Conservation (phyloP, 1,139 yeast genomes). For the Suhomyces bolitotheri region DNA sequence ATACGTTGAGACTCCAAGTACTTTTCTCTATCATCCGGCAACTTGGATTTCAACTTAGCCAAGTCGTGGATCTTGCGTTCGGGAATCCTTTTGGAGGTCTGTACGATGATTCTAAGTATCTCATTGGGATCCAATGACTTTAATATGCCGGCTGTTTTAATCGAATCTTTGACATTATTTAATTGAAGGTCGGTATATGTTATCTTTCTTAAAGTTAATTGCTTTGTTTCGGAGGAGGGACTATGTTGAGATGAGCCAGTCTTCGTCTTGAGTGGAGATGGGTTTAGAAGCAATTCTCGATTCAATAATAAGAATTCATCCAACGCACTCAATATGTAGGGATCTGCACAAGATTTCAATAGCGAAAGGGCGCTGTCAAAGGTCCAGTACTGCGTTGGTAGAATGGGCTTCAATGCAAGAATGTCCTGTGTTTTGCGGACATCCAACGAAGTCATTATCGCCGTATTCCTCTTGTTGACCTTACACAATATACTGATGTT, state of each 20-base stretch:
- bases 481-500: slow-evolving; percentile 4
- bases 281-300: slow-evolving; percentile 25
- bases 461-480: neutral
- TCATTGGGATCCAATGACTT: slow-evolving; percentile 39
- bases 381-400: slow-evolving; percentile 45
- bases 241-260: neutral
- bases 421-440: slow-evolving; percentile 11
- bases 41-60: slow-evolving; percentile 32
- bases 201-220: slow-evolving; percentile 42
- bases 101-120: slow-evolving; percentile 46
- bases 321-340: slow-evolving; percentile 40
- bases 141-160: slow-evolving; percentile 35
- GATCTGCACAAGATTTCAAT: slow-evolving; percentile 33
- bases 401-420: slow-evolving; percentile 32
- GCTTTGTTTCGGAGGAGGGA: slow-evolving; percentile 21
- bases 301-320: slow-evolving; percentile 48
- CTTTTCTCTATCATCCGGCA: slow-evolving; percentile 39
- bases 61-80: slow-evolving; percentile 24
- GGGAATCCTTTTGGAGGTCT: slow-evolving; percentile 40
- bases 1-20: slow-evolving; percentile 32
- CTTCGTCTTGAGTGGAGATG: slow-evolving; percentile 34
- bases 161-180: slow-evolving; percentile 39
- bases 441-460: slow-evolving; percentile 8
- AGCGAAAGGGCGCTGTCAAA: slow-evolving; percentile 43
- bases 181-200: slow-evolving; percentile 37